Evolutionary conservation across 495 filamentous ascomycete species (phyloP), one percentile per base, ranked within the genome.

Genomic region (Aspergillus baeticus): DNA sequence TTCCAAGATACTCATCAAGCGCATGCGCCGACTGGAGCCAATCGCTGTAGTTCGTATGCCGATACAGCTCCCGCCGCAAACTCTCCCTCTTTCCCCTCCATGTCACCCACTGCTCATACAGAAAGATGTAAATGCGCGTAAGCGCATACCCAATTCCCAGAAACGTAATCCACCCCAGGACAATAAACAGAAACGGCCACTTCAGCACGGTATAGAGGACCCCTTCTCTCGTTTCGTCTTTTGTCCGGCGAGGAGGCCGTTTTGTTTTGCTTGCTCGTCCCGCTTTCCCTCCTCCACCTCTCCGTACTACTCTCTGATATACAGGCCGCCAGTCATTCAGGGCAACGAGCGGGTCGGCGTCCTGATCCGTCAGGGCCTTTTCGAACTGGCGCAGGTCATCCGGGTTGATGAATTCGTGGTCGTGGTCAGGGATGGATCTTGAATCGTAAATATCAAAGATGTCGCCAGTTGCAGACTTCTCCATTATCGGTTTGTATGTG

Each of bases 181-280:
- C 92, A 26, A 86, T 73, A 15, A 89, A 61, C 26, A 98, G 74
- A 55, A 98, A 81, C 6, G 94, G 95, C 90, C 92, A 97, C 69
- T 96, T 96, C 42, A 96, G 74, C 22, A 98, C 64, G 1, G 79
- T 81, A 68, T 98, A 98, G 13, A 95, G 79, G 61, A 92, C 90
- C 0, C 94, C 94, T 72, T 98, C 94, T 45, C 94, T 77, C 2
- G 93, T 97, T 71, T 98, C 94, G 68, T 98, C 94, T 58, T 84
- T 89, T 49, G 84, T 86, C 48, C 88, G 78, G 57, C 66, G 70
- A 8, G 72, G 72, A 15, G 72, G 72, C 18, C 57, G 58, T 54
- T 77, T 79, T 55, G 73, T 72, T 31, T 76, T 72, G 22, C 31
- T 41, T 41, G 6, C 10, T 20, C 5, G 4, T 43, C 41, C 17